phyloP scores from a whole-genome alignment of 345 rosid species.

The Ceriops tagal region DNA sequence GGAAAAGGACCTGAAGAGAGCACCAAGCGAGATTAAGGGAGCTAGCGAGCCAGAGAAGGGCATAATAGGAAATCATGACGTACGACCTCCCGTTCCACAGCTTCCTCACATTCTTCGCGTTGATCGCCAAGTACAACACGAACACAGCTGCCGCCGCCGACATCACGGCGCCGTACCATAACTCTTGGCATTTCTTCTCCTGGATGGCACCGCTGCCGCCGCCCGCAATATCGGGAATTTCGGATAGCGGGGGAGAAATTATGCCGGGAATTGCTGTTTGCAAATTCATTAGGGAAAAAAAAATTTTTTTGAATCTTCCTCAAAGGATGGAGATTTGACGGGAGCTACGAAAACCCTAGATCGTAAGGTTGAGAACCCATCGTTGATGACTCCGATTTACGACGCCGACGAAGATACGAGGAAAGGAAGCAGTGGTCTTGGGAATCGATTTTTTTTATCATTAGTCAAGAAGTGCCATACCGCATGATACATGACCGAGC shows the following conservation, averaged over 20 bases:
- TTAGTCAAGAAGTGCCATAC: too few relatives aligned
- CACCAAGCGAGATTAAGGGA: conserved; percentile 56
- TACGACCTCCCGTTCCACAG: conserved; percentile 44
- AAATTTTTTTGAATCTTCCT: too few relatives aligned
- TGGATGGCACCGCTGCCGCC: background rate
- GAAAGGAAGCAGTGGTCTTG: too few relatives aligned
- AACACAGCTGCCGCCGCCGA: conserved; percentile 43
- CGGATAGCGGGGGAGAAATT: background rate
- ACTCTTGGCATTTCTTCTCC: conserved; percentile 35
- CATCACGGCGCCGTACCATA: conserved; percentile 26
- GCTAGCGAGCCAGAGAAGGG: conserved; percentile 48
- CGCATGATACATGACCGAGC: too few relatives aligned
- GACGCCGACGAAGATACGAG: too few relatives aligned
- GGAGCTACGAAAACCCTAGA: too few relatives aligned
- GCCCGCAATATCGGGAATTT: background rate
- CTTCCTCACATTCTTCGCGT: conserved; percentile 45
- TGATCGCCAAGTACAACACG: conserved; percentile 45
- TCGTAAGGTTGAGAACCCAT: too few relatives aligned
- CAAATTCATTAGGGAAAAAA: background rate
- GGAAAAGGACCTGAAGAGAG: conserved; percentile 42
- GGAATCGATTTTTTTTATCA: too few relatives aligned
- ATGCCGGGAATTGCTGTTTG: background rate
- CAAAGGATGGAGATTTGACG: too few relatives aligned
- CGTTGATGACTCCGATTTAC: too few relatives aligned
- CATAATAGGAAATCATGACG: conserved; percentile 48